Percentiles rank a stretch among this genome's conserved stretches.
phyloP scores from a whole-genome alignment of 2,329 filamentous ascomycete species.

The Cryoendolithus antarcticus region DNA sequence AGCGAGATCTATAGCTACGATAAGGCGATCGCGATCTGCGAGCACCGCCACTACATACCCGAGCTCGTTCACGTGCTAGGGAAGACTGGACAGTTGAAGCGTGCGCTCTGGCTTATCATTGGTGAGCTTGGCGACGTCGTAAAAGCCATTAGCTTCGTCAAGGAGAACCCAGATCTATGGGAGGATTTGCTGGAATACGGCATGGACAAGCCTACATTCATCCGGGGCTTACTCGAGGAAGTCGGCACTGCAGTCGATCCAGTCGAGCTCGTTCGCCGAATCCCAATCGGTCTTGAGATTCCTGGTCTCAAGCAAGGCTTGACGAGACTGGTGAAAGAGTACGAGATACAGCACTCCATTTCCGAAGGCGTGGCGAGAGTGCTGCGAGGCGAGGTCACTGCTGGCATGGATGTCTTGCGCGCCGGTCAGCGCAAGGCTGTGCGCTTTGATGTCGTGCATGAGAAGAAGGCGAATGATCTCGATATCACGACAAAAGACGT shows the following conservation, averaged over 20 bases:
- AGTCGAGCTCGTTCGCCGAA: constrained; percentile 76
- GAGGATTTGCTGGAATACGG: constrained; percentile 87
- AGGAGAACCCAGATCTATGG: constrained; percentile 87
- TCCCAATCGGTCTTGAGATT: constrained; percentile 86
- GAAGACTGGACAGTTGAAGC: constrained; percentile 88
- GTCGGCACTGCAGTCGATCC: constrained; percentile 90
- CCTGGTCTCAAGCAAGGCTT: constrained; percentile 80
- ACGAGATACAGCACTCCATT: constrained; percentile 90
- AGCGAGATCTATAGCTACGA: constrained; percentile 75
- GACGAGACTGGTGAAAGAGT: constrained; percentile 83
- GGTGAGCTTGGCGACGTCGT: constrained; percentile 83
- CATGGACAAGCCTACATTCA: constrained; percentile 96
- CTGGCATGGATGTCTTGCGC: constrained; percentile 68
- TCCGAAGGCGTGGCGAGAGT: constrained; percentile 80
- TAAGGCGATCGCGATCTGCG: constrained; percentile 64
- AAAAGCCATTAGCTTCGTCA: constrained; percentile 87
- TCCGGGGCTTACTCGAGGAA: constrained; percentile 80
- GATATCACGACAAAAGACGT: constrained; percentile 22
- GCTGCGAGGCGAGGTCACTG: constrained; percentile 72
- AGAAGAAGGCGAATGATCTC: constrained; percentile 14
- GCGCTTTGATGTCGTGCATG: constrained; percentile 63
- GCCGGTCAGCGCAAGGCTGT: constrained; percentile 72
- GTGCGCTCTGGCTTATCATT: constrained; percentile 84
- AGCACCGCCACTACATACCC: constrained; percentile 66
- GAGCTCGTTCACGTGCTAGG: constrained; percentile 91